A percentile compares a stretch with the other conserved stretches of the same genome.
These are phyloP conservation scores for Silene uniflora DNA, from an alignment of 148 eudicot genomes.

Conservation along the genomic window DNA sequence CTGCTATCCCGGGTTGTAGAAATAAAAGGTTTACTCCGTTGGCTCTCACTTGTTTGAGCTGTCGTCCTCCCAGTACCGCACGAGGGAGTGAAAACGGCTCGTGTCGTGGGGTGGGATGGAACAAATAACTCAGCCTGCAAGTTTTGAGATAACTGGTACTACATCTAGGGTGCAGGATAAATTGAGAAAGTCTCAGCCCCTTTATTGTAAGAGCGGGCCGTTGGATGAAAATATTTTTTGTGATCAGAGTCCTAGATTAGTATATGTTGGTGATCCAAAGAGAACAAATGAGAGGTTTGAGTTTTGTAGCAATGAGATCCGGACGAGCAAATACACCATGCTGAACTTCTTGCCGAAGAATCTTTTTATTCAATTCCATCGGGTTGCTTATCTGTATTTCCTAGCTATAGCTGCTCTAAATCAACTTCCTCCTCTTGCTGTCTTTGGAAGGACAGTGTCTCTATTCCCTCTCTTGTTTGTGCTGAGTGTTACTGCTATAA, in stretches of 20 bases:
- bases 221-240: slow-evolving; percentile 55
- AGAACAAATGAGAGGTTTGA: slow-evolving; percentile 69
- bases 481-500: slow-evolving; percentile 81
- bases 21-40: slow-evolving; percentile 35
- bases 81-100: slow-evolving; percentile 44
- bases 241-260: slow-evolving; percentile 54
- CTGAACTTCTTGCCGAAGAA: slow-evolving; percentile 88
- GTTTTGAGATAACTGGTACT: slow-evolving; percentile 47
- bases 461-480: slow-evolving; percentile 93
- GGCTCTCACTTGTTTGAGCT: slow-evolving; percentile 36
- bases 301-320: slow-evolving; percentile 71
- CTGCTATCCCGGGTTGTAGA: slow-evolving; percentile 23
- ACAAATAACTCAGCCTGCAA: slow-evolving; percentile 28
- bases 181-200: slow-evolving; percentile 43
- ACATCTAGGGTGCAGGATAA: slow-evolving; percentile 42
- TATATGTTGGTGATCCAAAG: slow-evolving; percentile 61
- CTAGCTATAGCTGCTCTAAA: slow-evolving; percentile 83
- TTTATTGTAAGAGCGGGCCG: slow-evolving; percentile 61
- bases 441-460: slow-evolving; percentile 88
- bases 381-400: slow-evolving; percentile 91
- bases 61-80: slow-evolving; percentile 40
- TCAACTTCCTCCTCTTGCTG: slow-evolving; percentile 97
- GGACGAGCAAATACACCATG: slow-evolving; percentile 81
- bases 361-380: slow-evolving; percentile 86
- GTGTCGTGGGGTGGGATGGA: slow-evolving; percentile 84